These are phyloP conservation scores for Pelargonium citronellum DNA, from an alignment of 441 rosid genomes.

Conservation along the genomic window DNA sequence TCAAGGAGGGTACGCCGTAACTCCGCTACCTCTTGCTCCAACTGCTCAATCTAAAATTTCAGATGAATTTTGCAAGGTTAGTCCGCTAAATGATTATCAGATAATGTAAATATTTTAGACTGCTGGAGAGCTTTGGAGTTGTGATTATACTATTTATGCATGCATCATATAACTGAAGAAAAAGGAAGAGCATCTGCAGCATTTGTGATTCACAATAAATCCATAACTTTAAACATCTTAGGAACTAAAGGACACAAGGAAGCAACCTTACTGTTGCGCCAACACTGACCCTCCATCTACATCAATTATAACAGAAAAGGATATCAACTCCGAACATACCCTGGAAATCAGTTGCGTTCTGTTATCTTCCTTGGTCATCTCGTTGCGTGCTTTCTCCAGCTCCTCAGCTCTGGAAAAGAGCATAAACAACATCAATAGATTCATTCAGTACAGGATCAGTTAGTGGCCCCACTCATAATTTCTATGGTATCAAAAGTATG, in stretches of 20 bases:
- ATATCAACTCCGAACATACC: conserved; percentile 29
- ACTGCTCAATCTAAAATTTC: conserved; percentile 44
- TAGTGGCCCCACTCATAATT: too few species aligned
- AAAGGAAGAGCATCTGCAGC: background rate
- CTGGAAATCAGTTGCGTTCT: conserved; percentile 49
- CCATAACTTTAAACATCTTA: too few species aligned
- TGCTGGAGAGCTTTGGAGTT: background rate
- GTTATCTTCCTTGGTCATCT: conserved; percentile 68
- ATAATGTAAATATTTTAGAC: background rate
- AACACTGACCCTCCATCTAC: too few species aligned
- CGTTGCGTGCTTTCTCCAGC: conserved; percentile 66
- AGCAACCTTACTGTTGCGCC: background rate
- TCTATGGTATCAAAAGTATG: too few species aligned
- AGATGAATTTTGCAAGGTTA: conserved; percentile 17
- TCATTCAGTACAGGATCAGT: background rate
- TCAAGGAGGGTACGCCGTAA: conserved; percentile 46
- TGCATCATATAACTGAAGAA: background rate
- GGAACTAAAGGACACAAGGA: background rate
- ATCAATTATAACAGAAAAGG: conserved; percentile 9
- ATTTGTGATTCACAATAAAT: background rate
- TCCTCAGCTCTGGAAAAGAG: conserved; percentile 55
- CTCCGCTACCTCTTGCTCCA: conserved; percentile 50
- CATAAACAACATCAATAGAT: conserved; percentile 8
- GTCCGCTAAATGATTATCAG: background rate
- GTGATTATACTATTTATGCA: background rate